Evolutionary conservation across 2,329 filamentous ascomycete genomes (phyloP).

Genomic region (Ascochyta lentis): DNA sequence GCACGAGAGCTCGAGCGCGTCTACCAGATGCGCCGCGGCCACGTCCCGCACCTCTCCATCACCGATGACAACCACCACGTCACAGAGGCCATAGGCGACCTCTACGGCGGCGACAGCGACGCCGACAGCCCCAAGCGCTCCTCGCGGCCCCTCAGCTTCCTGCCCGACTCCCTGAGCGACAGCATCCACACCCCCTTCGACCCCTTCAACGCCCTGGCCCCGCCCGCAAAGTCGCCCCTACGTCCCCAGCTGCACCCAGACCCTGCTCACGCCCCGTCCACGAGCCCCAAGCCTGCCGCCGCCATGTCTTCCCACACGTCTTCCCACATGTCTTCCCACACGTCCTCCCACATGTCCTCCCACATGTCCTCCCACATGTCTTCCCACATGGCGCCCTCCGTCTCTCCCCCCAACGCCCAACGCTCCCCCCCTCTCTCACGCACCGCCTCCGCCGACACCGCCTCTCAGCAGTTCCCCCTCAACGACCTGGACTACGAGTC

Average conservation of each 20-base stretch:
- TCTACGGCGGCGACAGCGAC: conserved; percentile 84
- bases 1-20: conserved; percentile 55
- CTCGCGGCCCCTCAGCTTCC: conserved; percentile 77
- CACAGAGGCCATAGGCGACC: conserved; percentile 88
- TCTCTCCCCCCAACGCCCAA: conserved; percentile 25
- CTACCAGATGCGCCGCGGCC: conserved; percentile 62
- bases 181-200: conserved; percentile 47
- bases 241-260: conserved; percentile 46
- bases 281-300: conserved; percentile 6
- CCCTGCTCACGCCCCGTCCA: conserved; percentile 4
- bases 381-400: background rate
- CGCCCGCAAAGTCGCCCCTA: conserved; percentile 53
- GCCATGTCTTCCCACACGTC: background rate
- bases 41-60: conserved; percentile 70
- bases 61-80: conserved; percentile 93
- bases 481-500: conserved; percentile 91
- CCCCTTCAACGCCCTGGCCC: conserved; percentile 42
- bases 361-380: background rate
- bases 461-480: conserved; percentile 70
- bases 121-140: conserved; percentile 57
- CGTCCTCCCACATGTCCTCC: background rate
- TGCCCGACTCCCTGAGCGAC: conserved; percentile 64
- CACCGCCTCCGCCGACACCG: conserved; percentile 47
- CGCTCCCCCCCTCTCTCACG: conserved; percentile 51
- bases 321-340: background rate